phyloP scores from a whole-genome alignment of 2,329 filamentous ascomycete species.

The Huntiella omanensis region DNA sequence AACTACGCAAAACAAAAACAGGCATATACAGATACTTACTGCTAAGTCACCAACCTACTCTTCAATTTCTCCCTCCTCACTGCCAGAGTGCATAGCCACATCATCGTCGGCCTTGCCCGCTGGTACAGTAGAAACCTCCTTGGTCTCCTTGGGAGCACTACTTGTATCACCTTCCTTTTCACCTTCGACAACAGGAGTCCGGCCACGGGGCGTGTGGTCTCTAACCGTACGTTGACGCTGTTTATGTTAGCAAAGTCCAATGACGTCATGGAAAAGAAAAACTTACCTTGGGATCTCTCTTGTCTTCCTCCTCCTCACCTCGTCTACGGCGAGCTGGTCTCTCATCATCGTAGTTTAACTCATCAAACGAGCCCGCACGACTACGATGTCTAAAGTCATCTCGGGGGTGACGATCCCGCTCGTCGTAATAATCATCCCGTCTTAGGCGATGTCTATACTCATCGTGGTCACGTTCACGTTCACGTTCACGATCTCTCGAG shows the following conservation, averaged over 20 bases:
- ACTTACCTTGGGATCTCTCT: slow-evolving; percentile 46
- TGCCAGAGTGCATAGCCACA: slow-evolving; percentile 50
- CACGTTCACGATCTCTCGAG: slow-evolving; percentile 21
- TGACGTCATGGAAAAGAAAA: slow-evolving; percentile 12
- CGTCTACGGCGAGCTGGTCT: slow-evolving; percentile 49
- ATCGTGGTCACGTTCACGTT: slow-evolving; percentile 21
- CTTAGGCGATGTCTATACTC: slow-evolving; percentile 31
- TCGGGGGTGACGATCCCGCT: slow-evolving; percentile 68
- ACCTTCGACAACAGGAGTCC: slow-evolving; percentile 27
- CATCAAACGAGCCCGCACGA: slow-evolving; percentile 61
- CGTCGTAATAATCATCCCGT: slow-evolving; percentile 52
- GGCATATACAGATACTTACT: no score
- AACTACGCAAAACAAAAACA: no score
- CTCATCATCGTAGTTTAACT: slow-evolving; percentile 78
- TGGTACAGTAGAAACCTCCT: background rate
- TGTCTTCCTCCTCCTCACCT: slow-evolving; percentile 58
- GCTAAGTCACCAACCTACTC: slow-evolving; percentile 24
- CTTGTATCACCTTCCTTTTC: background rate
- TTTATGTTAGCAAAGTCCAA: background rate
- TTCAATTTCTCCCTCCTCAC: slow-evolving; percentile 96
- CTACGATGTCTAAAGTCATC: slow-evolving; percentile 72
- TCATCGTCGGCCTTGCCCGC: slow-evolving; percentile 11
- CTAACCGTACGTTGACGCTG: slow-evolving; percentile 27
- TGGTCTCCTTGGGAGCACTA: background rate
- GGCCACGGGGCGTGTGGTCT: slow-evolving; percentile 29